Evolutionary conservation across 441 rosid genomes (phyloP), one percentile per base, ranked within the genome.

Genomic region (Jatropha podagrica): DNA sequence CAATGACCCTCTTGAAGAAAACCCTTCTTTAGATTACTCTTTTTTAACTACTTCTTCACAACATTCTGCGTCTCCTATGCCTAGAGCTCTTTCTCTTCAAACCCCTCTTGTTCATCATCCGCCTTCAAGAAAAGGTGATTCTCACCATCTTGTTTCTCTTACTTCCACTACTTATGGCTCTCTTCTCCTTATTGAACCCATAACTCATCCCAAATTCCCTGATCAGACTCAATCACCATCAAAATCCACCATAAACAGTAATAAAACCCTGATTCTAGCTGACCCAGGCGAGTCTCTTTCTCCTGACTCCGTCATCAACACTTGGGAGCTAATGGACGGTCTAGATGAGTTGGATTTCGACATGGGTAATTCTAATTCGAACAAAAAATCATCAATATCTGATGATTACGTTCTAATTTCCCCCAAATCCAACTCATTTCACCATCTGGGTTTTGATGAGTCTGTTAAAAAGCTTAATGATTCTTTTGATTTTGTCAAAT

Each of bases 271-370:
- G 41, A 27, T 75, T 59, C 52, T 64, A 8, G 54, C 76, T 17
- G 84, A 81, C 81, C 80, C 77, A 13, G 69, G 71, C 12, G 90
- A 84, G 56, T 82, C 86, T 20, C 51, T 75, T 37, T 89, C 94
- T 64, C 97, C 94, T 20, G 97, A 94, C 74, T 93, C 96, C 6
- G 96, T 95, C 54, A 93, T 93, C 54, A 92, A 95, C 83, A 89
- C 97, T 17, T 95, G 97, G 99, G 99, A 95, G 72, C 97, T 95
- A 77, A 93, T 95, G 97, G 93, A 95, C 74, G 97, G 96, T n/a
- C 90, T 95, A 8, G 92, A 92, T 52, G 95, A 86, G 32, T 65
- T 77, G 68, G 91, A 79, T 68, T 79, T 80, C 17, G 78, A 86
- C 49, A 37, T 74, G 18, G 87, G 76, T 70, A 17, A 67, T 9